Evolutionary conservation across 306 rosid genomes (phyloP).

Genomic region (Acacia confusa): DNA sequence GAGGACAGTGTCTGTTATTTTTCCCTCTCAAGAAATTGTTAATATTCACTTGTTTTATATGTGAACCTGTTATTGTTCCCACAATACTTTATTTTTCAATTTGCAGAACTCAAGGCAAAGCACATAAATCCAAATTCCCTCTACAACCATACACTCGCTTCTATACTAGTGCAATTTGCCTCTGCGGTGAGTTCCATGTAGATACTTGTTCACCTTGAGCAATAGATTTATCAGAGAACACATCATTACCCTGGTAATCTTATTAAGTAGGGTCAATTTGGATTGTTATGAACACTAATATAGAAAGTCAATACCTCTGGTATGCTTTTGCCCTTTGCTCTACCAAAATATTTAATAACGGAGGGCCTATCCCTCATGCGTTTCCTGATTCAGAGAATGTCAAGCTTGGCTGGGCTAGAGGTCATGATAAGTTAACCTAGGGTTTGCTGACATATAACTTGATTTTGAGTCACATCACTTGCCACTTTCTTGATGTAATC

Average conservation of each 20-base stretch:
- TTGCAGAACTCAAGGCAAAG: conserved; percentile 55
- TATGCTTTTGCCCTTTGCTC: conserved; percentile 19
- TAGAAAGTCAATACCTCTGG: neutral
- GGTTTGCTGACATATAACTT: neutral
- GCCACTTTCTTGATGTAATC: conserved; percentile 8
- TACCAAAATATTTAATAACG: conserved; percentile 22
- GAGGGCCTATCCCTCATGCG: neutral
- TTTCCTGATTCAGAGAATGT: conserved; percentile 25
- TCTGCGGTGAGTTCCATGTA: conserved; percentile 65
- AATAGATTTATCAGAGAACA: conserved; percentile 2
- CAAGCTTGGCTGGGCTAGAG: conserved; percentile 5
- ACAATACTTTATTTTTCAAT: conserved; percentile 7
- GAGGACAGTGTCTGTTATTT: neutral
- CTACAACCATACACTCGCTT: conserved; percentile 81
- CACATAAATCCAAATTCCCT: conserved; percentile 8
- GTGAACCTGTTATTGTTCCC: neutral
- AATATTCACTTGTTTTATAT: neutral
- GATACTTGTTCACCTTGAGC: conserved; percentile 10
- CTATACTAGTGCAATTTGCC: conserved; percentile 77
- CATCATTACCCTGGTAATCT: conserved; percentile 13
- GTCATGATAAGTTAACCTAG: conserved; percentile 11
- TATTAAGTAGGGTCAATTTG: conserved; percentile 12
- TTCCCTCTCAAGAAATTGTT: neutral
- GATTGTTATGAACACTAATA: conserved; percentile 18
- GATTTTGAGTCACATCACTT: conserved; percentile 22